Evolutionary conservation across 768 basidiomycete genomes (phyloP), one percentile per base, ranked within the genome.

Genomic region (Pleurotus djamor): DNA sequence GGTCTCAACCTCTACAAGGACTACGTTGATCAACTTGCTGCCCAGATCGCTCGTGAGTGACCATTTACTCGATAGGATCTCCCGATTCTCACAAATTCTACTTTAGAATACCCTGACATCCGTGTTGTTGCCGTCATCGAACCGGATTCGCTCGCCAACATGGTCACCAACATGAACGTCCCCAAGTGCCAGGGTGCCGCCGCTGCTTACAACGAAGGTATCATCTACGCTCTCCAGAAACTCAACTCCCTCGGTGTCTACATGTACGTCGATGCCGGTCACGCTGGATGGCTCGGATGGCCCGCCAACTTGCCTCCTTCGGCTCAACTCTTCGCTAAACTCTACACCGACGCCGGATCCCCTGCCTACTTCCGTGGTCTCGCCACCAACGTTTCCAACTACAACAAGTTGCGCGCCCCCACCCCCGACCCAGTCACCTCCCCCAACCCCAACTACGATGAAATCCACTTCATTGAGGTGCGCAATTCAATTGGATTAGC

Each of bases 281-380:
- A 84, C 63, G 83, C 82, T 60, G 84, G 85, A 52, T 87, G 85
- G 85, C 78, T 87, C 61, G 86, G 86, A 41, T 88, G 85, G 86
- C 75, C 84, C 60, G 83, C 85, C 48, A 87, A 87, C 75, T 70
- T 86, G 68, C 52, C 65, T 21, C 85, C 85, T 56, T 84, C 85
- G 51, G 85, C 84, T 41, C 72, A 78, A 63, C 73, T 86, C 60
- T 87, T 85, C 70, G 65, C 72, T 33, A 65, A 75, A 58, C 71
- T 87, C 47, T 85, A 75, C 72, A 72, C 72, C 63, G 69, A 64
- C 62, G 84, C 83, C 55, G 80, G 83, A n/a, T 79, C 77, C 10
- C 83, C 84, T 14, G 59, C 74, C 10, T 80, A 79, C 64, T 77
- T 87, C 67, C 81, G 83, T 61, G 85, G 86, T 56, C 74, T 87